Evolutionary conservation across 768 basidiomycete species (phyloP).

Genomic region (Porphyrellus cyaneotinctus): DNA sequence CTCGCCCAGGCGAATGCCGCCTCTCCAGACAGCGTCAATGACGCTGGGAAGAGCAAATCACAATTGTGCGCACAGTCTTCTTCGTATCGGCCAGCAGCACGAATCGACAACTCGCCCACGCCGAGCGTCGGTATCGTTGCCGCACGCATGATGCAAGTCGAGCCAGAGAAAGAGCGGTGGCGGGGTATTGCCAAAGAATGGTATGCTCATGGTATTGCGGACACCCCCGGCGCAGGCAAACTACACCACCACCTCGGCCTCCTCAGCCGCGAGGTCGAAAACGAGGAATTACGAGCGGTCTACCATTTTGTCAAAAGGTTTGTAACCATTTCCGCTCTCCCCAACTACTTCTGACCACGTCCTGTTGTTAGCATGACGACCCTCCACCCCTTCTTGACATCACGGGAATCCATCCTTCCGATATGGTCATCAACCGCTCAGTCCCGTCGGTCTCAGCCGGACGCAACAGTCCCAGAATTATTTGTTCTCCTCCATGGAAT

Average conservation of each 20-base stretch:
- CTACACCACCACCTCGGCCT: constrained; percentile 92
- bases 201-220: constrained; percentile 84
- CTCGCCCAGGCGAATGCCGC: constrained; percentile 43
- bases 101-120: constrained; percentile 60
- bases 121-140: constrained; percentile 86
- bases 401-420: constrained; percentile 84
- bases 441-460: constrained; percentile 68
- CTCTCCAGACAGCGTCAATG: constrained; percentile 20
- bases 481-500: constrained; percentile 95
- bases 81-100: constrained; percentile 47
- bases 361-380: constrained; percentile 71
- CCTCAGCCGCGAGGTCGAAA: constrained; percentile 77
- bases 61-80: constrained; percentile 26
- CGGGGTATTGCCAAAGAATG: constrained; percentile 84
- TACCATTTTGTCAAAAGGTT: constrained; percentile 97
- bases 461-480: constrained; percentile 68
- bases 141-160: constrained; percentile 75
- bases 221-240: constrained; percentile 91
- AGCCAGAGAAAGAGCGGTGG: constrained; percentile 92
- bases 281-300: constrained; percentile 76
- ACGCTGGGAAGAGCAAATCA: constrained; percentile 37
- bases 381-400: constrained; percentile 79
- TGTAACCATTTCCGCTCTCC: constrained; percentile 15
- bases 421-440: constrained; percentile 74
- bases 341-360: constrained; percentile 4